phyloP scores from a whole-genome alignment of 805 yeast genomes.

The Tetrapisispora nanseiensis region DNA sequence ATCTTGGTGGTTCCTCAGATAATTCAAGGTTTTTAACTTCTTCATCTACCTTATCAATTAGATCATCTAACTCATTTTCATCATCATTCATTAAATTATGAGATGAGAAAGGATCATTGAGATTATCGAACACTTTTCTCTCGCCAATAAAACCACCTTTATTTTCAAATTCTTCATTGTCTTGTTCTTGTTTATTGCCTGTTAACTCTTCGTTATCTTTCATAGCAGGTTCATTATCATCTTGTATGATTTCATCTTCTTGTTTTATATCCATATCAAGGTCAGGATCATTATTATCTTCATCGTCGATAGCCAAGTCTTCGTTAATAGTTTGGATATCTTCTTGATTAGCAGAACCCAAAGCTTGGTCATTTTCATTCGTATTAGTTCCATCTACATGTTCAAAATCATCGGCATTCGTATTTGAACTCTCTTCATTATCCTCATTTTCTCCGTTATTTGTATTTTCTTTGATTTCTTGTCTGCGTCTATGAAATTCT shows the following conservation, averaged over 20 bases:
- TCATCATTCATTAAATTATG: conserved; percentile 30
- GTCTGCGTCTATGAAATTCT: conserved; percentile 83
- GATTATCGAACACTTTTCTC: conserved; percentile 22
- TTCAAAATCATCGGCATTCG: conserved; percentile 77
- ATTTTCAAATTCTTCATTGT: conserved; percentile 23
- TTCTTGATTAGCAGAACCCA: conserved; percentile 81
- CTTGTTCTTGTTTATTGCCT: conserved; percentile 18
- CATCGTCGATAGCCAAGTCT: conserved; percentile 75
- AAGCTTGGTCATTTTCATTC: conserved; percentile 76
- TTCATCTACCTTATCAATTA: conserved; percentile 28
- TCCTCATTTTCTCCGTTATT: conserved; percentile 39
- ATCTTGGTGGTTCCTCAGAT: conserved; percentile 36
- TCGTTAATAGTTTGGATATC: conserved; percentile 69
- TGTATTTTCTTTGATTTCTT: conserved; percentile 69
- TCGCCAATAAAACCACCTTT: conserved; percentile 47
- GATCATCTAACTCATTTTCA: conserved; percentile 25
- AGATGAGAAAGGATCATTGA: conserved; percentile 30
- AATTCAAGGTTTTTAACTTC: conserved; percentile 24
- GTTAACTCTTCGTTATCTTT: conserved; percentile 14
- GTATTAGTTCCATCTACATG: conserved; percentile 75
- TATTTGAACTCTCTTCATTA: conserved; percentile 41
- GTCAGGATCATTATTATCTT: conserved; percentile 27
- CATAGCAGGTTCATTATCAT: conserved; percentile 22
- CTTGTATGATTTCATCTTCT: conserved; percentile 28
- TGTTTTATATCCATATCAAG: conserved; percentile 29